Base-by-base conservation (phyloP, 805 yeast genomes). In the Yamadazyma scolyti region DNA sequence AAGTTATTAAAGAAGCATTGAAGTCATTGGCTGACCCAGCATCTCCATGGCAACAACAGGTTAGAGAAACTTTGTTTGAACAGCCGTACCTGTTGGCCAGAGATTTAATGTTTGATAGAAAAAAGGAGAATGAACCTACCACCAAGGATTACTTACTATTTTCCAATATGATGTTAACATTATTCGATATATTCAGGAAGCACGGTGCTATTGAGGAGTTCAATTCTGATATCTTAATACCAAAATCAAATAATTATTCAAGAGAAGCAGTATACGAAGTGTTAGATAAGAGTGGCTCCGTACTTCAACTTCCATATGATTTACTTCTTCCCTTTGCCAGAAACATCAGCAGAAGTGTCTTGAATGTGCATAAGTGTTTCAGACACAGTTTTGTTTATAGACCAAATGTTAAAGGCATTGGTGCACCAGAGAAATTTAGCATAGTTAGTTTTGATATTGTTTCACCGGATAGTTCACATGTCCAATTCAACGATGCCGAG, bases 31-130 rank as follows among this genome's bases (percentile, higher is more conserved):
- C 95, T 0, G 89, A 88, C 52, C 90, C 96, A 0, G 78, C 93
- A 1, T 85, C 96, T 0, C 89, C 95, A 1, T 88, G 96, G 94
- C 93, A 89, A 43, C 85, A 79, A 41, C 95, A 88, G 53, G 96
- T 93, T 0, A 73, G 96, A 48, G 83, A 82, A 32, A 82, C 93
- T 0, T 60, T 93, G 20, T 93, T 93, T 54, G 70, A 83, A 10
- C 94, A 86, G 46, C 88, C 96, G 0, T 82, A 87, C 46, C 80
- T 81, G 54, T 68, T 84, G 37, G 95, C 95, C 0, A 79, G 81
- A 42, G 96, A 87, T 53, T 73, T 87, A 9, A 64, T 93, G 38
- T 93, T 83, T 55, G 97, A 89, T 36, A 68, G 68, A 27, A 50
- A 52, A 27, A 44, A 39, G 27, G 38, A 56, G 2, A 51, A 48